phyloP scores from a whole-genome alignment of 345 rosid genomes.

The Theobroma cacao region DNA sequence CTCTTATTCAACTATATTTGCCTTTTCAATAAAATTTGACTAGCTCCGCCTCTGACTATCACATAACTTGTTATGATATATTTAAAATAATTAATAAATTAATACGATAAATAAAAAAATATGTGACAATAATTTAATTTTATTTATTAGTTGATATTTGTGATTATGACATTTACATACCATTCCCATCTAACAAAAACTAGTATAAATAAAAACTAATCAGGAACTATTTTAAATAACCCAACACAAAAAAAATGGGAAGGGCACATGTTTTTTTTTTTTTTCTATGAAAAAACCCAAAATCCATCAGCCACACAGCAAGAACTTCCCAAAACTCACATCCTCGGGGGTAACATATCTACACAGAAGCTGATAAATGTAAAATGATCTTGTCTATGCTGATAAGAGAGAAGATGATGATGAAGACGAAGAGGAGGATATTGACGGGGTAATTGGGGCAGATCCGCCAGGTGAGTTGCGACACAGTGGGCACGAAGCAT shows the following conservation, averaged over 20 bases:
- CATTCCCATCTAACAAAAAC: too few relatives aligned
- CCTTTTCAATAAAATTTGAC: too few relatives aligned
- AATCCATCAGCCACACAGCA: background rate
- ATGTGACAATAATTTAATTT: too few relatives aligned
- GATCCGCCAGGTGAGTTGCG: constrained; percentile 36
- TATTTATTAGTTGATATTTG: too few relatives aligned
- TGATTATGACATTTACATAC: too few relatives aligned
- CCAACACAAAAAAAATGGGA: background rate
- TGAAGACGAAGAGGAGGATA: constrained; percentile 9
- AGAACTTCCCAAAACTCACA: background rate
- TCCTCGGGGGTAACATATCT: background rate
- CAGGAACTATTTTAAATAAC: background rate
- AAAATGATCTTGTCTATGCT: background rate
- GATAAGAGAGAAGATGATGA: background rate
- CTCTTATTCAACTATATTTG: too few relatives aligned
- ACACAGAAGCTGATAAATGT: background rate
- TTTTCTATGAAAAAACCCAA: background rate
- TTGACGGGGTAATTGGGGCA: background rate
- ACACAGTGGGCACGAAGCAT: constrained; percentile 58
- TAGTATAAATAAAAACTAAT: too few relatives aligned
- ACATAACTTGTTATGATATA: too few relatives aligned
- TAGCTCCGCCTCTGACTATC: too few relatives aligned
- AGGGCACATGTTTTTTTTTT: background rate
- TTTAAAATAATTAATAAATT: too few relatives aligned
- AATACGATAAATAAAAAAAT: too few relatives aligned